Evolutionary conservation across 768 basidiomycete genomes (phyloP).

Genomic region (Rhodotorula kratochvilovae): DNA sequence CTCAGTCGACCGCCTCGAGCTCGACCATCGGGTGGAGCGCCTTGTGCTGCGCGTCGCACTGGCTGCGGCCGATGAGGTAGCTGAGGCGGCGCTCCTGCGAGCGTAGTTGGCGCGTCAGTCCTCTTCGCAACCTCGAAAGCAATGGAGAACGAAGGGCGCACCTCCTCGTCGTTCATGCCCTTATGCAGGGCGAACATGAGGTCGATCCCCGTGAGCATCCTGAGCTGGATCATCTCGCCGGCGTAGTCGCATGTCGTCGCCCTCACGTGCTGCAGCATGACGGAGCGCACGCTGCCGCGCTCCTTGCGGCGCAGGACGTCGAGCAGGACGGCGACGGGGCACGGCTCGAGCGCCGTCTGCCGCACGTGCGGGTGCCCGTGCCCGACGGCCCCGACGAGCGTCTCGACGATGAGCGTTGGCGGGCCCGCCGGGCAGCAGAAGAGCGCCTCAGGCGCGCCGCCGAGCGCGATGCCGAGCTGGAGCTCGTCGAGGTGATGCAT

Average conservation of each 20-base stretch:
- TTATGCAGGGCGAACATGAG: rapidly evolving
- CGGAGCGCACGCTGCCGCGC: neutral
- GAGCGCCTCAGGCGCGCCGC: neutral
- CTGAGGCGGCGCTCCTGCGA: too few relatives aligned
- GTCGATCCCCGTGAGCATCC: neutral
- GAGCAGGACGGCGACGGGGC: neutral
- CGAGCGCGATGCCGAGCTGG: neutral
- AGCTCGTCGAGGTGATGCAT: neutral
- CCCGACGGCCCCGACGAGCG: neutral
- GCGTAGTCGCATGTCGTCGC: neutral
- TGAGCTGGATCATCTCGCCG: neutral
- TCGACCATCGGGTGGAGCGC: too few relatives aligned
- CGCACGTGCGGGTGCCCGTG: neutral
- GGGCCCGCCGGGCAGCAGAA: neutral
- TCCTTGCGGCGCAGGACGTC: neutral
- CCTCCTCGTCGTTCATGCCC: neutral
- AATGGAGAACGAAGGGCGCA: neutral
- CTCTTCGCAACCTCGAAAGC: too few relatives aligned
- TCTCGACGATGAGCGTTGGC: neutral
- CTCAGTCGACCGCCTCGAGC: too few relatives aligned
- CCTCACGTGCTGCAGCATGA: neutral
- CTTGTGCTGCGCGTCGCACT: too few relatives aligned
- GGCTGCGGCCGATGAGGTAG: too few relatives aligned
- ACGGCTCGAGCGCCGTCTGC: neutral
- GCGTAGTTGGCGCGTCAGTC: too few relatives aligned